phyloP scores from a whole-genome alignment of 2,329 filamentous ascomycete species.

The Aureobasidium sp. region DNA sequence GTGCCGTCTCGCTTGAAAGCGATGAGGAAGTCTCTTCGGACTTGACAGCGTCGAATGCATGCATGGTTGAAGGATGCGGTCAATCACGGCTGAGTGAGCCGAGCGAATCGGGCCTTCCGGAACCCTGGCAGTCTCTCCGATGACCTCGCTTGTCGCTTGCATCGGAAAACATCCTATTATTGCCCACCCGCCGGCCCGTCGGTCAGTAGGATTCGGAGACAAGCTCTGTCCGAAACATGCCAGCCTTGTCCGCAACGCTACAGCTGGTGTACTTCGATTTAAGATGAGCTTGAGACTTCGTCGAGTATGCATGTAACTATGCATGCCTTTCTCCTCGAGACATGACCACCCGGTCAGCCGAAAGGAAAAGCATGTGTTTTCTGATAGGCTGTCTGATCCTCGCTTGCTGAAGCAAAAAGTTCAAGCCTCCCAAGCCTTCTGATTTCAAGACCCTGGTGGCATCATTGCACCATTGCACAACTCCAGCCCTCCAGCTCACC shows the following conservation, averaged over 20 bases:
- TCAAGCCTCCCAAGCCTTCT: background rate
- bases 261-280: background rate
- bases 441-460: background rate
- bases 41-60: background rate
- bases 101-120: conserved; percentile 14
- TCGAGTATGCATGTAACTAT: background rate
- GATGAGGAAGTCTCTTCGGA: background rate
- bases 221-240: background rate
- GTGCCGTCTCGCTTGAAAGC: background rate
- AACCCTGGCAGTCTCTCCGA: background rate
- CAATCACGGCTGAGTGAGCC: conserved; percentile 1
- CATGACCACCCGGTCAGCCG: background rate
- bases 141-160: background rate
- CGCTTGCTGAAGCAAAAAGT: background rate
- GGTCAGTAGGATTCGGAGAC: background rate
- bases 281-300: background rate
- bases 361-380: background rate
- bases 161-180: background rate
- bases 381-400: background rate
- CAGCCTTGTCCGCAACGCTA: background rate
- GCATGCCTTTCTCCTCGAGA: background rate
- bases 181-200: background rate
- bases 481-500: background rate
- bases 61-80: background rate
- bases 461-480: background rate